Evolutionary conservation across 805 yeast genomes (phyloP).

Genomic region (Cyberlindnera meyerae): DNA sequence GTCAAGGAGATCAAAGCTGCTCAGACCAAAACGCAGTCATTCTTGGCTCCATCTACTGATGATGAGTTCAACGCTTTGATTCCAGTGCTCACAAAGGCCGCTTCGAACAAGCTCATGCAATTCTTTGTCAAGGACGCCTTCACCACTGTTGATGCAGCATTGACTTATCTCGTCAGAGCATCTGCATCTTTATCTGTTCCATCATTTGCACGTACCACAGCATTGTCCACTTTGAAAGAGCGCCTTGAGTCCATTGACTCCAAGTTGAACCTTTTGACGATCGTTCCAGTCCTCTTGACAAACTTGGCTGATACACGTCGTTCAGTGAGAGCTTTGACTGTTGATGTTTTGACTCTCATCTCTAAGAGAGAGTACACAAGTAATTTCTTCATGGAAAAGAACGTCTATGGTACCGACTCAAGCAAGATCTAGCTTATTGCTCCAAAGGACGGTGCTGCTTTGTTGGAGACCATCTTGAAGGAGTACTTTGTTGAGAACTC

Average conservation of each 20-base stretch:
- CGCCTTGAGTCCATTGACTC: constrained; percentile 31
- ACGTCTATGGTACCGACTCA: constrained; percentile 52
- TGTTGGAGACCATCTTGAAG: constrained; percentile 38
- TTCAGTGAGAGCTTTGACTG: constrained; percentile 43
- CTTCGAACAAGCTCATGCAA: constrained; percentile 23
- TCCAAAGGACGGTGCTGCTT: constrained; percentile 55
- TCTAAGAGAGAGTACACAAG: constrained; percentile 31
- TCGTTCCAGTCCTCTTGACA: constrained; percentile 54
- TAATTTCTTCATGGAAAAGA: constrained; percentile 44
- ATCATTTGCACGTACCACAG: constrained; percentile 44
- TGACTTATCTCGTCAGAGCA: constrained; percentile 58
- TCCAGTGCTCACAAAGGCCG: constrained; percentile 40
- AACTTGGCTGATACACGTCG: constrained; percentile 49
- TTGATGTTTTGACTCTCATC: constrained; percentile 35
- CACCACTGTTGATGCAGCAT: constrained; percentile 35
- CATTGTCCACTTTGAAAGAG: constrained; percentile 39
- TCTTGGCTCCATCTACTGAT: constrained; percentile 32
- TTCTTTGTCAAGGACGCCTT: constrained; percentile 33
- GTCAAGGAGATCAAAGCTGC: constrained; percentile 17
- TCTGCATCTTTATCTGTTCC: constrained; percentile 58
- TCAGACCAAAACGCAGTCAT: constrained; percentile 27
- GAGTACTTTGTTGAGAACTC: constrained; percentile 47
- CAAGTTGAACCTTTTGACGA: constrained; percentile 41
- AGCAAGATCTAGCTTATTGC: constrained; percentile 50
- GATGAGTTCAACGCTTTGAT: constrained; percentile 39